Evolutionary conservation across 257 asterid species (phyloP).

Genomic region (Solanum habrochaites): DNA sequence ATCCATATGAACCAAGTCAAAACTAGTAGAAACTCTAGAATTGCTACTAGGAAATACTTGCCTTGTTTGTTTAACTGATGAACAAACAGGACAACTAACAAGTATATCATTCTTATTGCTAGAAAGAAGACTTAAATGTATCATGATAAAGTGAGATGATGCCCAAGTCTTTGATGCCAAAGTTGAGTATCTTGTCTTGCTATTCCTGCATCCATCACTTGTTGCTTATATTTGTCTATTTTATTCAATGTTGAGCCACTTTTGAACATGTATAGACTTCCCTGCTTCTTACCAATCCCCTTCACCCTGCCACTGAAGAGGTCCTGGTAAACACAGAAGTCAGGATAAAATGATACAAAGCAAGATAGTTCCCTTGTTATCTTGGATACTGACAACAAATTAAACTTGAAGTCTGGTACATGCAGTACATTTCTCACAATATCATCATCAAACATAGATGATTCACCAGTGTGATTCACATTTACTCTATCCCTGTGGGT

Average conservation of each 20-base stretch:
- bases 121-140: background rate
- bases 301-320: background rate
- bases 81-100: background rate
- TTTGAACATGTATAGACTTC: background rate
- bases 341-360: background rate
- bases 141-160: background rate
- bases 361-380: background rate
- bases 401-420: background rate
- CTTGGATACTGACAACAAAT: background rate
- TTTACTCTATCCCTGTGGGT: background rate
- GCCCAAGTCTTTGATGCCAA: background rate
- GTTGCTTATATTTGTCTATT: background rate
- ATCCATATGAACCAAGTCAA: background rate
- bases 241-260: background rate
- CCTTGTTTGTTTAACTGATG: background rate
- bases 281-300: too few relatives aligned
- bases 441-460: background rate
- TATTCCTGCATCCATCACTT: background rate
- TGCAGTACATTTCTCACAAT: background rate
- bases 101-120: background rate
- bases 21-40: background rate
- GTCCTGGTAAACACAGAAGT: background rate
- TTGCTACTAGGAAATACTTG: background rate
- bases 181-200: background rate
- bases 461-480: background rate